Percentiles rank a stretch among this genome's conserved stretches.
phyloP scores from a whole-genome alignment of 768 basidiomycete species.

The Tylopilus vinaceipallidus region DNA sequence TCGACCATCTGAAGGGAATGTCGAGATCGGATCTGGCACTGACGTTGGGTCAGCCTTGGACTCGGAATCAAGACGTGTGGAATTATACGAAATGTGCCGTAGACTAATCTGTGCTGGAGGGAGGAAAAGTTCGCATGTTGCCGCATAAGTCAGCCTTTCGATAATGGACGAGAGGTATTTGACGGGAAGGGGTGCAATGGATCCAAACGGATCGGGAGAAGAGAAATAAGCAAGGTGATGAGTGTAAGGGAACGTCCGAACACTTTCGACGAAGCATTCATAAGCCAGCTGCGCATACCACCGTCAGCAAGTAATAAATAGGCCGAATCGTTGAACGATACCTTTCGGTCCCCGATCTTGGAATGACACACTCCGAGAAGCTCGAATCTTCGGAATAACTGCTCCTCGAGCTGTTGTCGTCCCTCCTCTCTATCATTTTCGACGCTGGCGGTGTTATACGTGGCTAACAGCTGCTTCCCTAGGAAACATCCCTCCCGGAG shows the following conservation, averaged over 20 bases:
- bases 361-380: slow-evolving; percentile 74
- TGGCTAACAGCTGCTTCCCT: slow-evolving; percentile 45
- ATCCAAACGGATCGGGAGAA: slow-evolving; percentile 33
- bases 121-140: slow-evolving; percentile 63
- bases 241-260: slow-evolving; percentile 53
- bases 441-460: slow-evolving; percentile 12
- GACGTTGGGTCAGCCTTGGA: background rate
- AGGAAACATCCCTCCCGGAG: slow-evolving; percentile 57
- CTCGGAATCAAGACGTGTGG: background rate
- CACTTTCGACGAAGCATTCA: slow-evolving; percentile 50
- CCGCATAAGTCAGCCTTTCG: slow-evolving; percentile 66
- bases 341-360: slow-evolving; percentile 72
- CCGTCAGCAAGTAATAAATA: no score
- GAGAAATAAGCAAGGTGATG: slow-evolving; percentile 20
- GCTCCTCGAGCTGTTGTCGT: slow-evolving; percentile 62
- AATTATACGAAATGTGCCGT: slow-evolving; percentile 4
- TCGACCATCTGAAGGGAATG: slow-evolving; percentile 14
- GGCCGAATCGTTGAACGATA: no score
- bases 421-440: slow-evolving; percentile 35
- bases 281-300: slow-evolving; percentile 59
- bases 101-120: slow-evolving; percentile 50
- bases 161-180: slow-evolving; percentile 60
- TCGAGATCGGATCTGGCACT: slow-evolving; percentile 3
- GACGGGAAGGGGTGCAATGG: slow-evolving; percentile 38
- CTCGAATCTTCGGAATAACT: slow-evolving; percentile 75